Conservation (phyloP, 75 land plant species). For the Cupressus sempervirens region DNA sequence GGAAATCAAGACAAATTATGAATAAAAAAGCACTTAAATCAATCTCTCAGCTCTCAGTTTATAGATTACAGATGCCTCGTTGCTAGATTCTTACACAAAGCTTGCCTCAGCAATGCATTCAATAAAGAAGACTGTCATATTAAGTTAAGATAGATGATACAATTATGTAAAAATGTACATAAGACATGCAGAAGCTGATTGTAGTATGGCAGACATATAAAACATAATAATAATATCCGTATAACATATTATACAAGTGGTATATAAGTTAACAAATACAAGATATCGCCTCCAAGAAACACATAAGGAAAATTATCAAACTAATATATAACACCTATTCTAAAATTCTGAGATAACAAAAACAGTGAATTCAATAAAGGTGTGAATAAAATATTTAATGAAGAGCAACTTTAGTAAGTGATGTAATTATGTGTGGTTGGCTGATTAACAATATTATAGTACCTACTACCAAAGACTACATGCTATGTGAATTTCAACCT, state of each 20-base stretch:
- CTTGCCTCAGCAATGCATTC: neutral
- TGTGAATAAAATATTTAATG: neutral
- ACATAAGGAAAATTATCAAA: neutral
- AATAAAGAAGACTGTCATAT: neutral
- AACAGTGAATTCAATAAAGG: neutral
- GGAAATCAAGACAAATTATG: neutral
- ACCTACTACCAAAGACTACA: neutral
- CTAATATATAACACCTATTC: neutral
- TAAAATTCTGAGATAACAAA: neutral
- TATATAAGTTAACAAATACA: neutral
- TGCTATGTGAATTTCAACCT: neutral
- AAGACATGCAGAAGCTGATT: neutral
- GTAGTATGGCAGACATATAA: neutral
- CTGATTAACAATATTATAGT: neutral
- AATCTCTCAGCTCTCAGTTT: neutral
- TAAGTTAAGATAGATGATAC: neutral
- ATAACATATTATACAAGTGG: neutral
- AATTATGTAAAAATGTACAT: neutral
- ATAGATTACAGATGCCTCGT: neutral
- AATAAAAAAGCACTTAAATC: neutral
- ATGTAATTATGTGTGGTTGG: neutral
- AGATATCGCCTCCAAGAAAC: neutral
- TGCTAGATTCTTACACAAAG: neutral
- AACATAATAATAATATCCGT: neutral
- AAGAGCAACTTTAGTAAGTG: neutral